Evolutionary conservation across 495 filamentous ascomycete species (phyloP), one percentile per base, ranked within the genome.

Genomic region (Trypethelium eluteriae): DNA sequence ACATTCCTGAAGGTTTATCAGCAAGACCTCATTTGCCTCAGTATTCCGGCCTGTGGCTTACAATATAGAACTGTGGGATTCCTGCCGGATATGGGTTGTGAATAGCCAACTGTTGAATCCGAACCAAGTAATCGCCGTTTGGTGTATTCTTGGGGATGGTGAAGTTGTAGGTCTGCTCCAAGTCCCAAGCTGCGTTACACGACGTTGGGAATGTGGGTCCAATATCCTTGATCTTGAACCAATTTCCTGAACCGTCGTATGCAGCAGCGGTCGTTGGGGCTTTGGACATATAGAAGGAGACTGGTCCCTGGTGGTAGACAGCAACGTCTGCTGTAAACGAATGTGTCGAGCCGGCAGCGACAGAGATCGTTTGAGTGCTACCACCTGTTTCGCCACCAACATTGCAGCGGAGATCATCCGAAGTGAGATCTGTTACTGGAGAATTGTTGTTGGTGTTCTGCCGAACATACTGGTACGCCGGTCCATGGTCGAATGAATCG

Each of bases 251-350:
- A 7, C 73, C 73, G 62, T 74, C 69, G 25, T 71, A 71, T n/a
- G 62, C 46, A 18, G 69, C 38, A 4, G 73, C 69, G 35, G 64
- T 56, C 32, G 57, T 53, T 14, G 49, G 49, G 25, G 73, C 71
- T 50, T 74, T 74, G 64, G 71, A 71, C 63, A 74, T 74, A 63
- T 74, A 84, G 72, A 85, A 74, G 2, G 81, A 78, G 47, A 85
- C 75, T 5, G 84, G 84, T 0, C 84, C 84, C 64, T 86, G 83
- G 72, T 87, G 84, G 71, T 86, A 87, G 38, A 86, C 83, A 18
- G 84, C 79, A 2, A 73, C 39, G 44, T 76, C 81, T 0, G 76
- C 75, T 34, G 73, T 78, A 69, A 83, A 85, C 10, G 79, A 80
- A 63, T 85, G 77, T 2, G 75, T 73, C 25, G 81, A 79, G 0